A percentile compares a stretch with the other conserved stretches of the same genome.
Evolutionary conservation across 2,329 filamentous ascomycete genomes (phyloP).

Genomic region (Rhytidhysteron rufulum): DNA sequence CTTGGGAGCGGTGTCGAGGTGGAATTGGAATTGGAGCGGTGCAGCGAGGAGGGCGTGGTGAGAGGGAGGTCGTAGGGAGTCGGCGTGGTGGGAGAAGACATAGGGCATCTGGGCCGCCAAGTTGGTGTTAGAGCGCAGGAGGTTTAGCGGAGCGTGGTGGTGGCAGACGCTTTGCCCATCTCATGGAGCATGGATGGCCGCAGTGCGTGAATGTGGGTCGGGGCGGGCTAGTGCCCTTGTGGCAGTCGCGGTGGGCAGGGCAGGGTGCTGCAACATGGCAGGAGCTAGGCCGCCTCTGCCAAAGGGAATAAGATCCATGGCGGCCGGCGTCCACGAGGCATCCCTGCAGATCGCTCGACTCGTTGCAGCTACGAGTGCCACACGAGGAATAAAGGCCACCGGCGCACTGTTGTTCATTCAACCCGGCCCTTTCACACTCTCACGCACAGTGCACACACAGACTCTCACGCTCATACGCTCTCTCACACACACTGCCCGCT

Average conservation of each 20-base stretch:
- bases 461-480: background rate
- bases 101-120: constrained; percentile 31
- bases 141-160: constrained; percentile 27
- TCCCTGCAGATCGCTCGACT: constrained; percentile 25
- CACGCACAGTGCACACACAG: background rate
- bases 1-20: background rate
- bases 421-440: too few relatives aligned
- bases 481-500: background rate
- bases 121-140: constrained; percentile 21
- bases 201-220: constrained; percentile 26
- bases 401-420: background rate
- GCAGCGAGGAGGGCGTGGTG: constrained; percentile 17
- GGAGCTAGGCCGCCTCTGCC: constrained; percentile 4
- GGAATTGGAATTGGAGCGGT: constrained; percentile 7
- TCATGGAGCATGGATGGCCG: constrained; percentile 32
- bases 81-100: too few relatives aligned
- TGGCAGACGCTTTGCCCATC: too few relatives aligned
- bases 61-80: constrained; percentile 26
- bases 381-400: background rate
- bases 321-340: constrained; percentile 29
- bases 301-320: constrained; percentile 25
- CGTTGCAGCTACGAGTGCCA: constrained; percentile 2
- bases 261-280: constrained; percentile 2
- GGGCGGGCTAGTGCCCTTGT: background rate
- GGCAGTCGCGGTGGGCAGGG: background rate